Evolutionary conservation across 306 rosid genomes (phyloP), one percentile per base, ranked within the genome.

Genomic region (Myrica gale): DNA sequence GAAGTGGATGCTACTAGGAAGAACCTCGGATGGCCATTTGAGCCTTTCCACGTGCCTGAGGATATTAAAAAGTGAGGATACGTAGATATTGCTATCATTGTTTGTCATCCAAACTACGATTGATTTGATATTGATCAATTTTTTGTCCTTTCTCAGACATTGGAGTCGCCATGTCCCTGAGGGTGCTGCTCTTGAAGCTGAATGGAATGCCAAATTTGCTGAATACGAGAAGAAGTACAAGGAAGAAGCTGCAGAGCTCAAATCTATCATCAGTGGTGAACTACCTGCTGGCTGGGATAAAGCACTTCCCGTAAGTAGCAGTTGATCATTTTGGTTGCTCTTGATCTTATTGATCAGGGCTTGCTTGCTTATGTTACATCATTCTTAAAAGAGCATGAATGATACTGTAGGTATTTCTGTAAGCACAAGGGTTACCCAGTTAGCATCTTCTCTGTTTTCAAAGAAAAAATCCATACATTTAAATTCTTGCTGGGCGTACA

Each of bases 1-100:
- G 99, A 96, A 90, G 99, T 96, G 23, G 99, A 92, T 75, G 99
- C 99, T 39, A 96, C 99, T 4, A 92, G 99, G 81, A 51, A 86
- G 88, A 92, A 89, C 86, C 93, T 96, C 71, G 98, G 88, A 80
- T 96, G 99, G 99, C 90, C 99, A 72, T 68, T 76, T 52, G 99
- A 92, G 84, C 99, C 99, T 55, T 96, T 96, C 91, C 99, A 92
- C 7, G 99, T 92, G 60, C 99, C 99, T 3, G 98, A 89, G 82
- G 99, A 96, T 80, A 93, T 96, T 48, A 93, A 92, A 79, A 88
- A 80, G 99, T 90, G 85, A 76, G 87, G 53, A 77, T 45, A 62
- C 53, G 43, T 50, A 56, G 20, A 61, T 69, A 17, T 74, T 43
- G 21, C 6, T 72, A n/a, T 57, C 46, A 15, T 60, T 74, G 67